A percentile compares a stretch with the other conserved stretches of the same genome.
These are phyloP conservation scores for Vigna nakashimae DNA, from an alignment of 306 rosid species.

Conservation along the genomic window DNA sequence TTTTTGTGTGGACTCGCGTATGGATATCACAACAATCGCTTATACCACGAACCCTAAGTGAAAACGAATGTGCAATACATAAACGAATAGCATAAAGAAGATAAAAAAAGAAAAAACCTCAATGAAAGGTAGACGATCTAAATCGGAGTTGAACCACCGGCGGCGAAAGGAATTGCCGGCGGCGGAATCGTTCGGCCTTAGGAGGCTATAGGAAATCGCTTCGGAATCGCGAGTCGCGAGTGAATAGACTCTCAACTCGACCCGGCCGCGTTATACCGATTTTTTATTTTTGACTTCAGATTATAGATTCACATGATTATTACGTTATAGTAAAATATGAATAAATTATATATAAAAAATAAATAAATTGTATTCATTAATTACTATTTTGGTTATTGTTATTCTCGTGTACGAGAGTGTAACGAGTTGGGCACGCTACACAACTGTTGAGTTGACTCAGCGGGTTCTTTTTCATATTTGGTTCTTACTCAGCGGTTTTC, in stretches of 20 bases:
- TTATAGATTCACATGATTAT: neutral
- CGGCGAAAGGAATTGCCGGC: conserved; percentile 11
- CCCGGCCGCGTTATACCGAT: conserved; percentile 66
- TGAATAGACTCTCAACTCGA: conserved; percentile 70
- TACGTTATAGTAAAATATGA: neutral
- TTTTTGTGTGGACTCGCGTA: neutral
- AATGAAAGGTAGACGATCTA: conserved; percentile 41
- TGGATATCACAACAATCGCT: neutral
- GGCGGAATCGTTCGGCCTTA: conserved; percentile 45
- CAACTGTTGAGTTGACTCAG: conserved; percentile 46
- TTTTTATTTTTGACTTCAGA: neutral
- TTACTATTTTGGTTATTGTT: neutral
- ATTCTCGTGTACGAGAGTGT: neutral
- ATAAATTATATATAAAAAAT: neutral
- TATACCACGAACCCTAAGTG: conserved; percentile 11
- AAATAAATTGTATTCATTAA: neutral
- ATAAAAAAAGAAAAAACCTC: conserved; percentile 37
- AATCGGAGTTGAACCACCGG: conserved; percentile 21
- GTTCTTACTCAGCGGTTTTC: too few relatives aligned
- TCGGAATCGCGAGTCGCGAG: conserved; percentile 72
- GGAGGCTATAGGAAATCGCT: conserved; percentile 49
- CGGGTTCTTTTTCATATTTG: neutral
- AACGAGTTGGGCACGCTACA: neutral
- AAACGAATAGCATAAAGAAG: conserved; percentile 4
- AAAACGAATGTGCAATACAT: conserved; percentile 27